A percentile compares a stretch with the other conserved stretches of the same genome.
These are phyloP conservation scores for Cercospora sesami DNA, from an alignment of 2,329 filamentous ascomycete genomes.

Conservation along the genomic window DNA sequence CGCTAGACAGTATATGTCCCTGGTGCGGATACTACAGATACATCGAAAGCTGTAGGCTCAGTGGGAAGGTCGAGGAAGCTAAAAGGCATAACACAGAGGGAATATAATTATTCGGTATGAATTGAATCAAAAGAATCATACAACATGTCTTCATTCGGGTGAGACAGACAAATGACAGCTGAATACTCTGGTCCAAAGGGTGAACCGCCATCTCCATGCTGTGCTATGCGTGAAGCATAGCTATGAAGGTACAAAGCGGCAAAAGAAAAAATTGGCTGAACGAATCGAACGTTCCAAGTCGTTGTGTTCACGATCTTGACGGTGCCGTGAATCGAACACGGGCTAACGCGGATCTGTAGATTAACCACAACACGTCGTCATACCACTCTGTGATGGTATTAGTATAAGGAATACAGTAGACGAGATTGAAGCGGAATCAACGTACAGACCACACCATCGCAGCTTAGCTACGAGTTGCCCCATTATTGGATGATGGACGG, in stretches of 20 bases:
- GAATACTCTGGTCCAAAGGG: background rate
- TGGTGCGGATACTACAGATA: background rate
- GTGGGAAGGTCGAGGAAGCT: no score
- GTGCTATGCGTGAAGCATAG: background rate
- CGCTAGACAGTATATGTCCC: background rate
- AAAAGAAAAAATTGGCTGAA: background rate
- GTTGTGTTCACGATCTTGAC: background rate
- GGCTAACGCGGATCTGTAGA: conserved; percentile 5
- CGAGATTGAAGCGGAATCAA: background rate
- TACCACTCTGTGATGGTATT: background rate
- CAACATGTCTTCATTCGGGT: background rate
- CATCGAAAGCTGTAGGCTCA: no score
- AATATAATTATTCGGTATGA: background rate
- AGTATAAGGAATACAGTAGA: background rate
- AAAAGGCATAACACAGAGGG: no score
- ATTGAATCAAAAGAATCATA: background rate
- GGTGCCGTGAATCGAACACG: conserved; percentile 8
- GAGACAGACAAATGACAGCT: background rate
- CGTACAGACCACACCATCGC: background rate
- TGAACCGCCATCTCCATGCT: background rate
- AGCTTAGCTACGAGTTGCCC: background rate
- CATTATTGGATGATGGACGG: background rate
- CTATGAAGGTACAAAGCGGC: no score
- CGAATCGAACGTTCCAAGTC: background rate
- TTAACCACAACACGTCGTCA: conserved; percentile 8